phyloP scores from a whole-genome alignment of 768 basidiomycete genomes.

The Suillus subluteus region DNA sequence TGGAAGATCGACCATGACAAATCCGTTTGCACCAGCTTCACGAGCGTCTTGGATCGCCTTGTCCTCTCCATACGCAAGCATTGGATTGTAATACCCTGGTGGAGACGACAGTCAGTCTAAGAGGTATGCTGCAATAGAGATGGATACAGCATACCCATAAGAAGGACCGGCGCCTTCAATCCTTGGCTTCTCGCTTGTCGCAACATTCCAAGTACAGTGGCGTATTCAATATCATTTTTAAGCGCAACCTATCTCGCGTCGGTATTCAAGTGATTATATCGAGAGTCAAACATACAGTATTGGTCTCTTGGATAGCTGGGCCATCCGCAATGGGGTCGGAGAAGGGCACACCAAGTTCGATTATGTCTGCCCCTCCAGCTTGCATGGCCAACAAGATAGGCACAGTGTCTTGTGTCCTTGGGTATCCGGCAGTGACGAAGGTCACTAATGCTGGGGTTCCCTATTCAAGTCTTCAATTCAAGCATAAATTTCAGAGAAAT shows the following conservation, averaged over 20 bases:
- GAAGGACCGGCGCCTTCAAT: conserved; percentile 79
- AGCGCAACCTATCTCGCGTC: conserved; percentile 68
- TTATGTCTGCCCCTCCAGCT: conserved; percentile 87
- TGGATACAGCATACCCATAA: conserved; percentile 73
- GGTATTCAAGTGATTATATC: neutral
- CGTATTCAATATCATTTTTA: conserved; percentile 75
- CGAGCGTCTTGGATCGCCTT: conserved; percentile 88
- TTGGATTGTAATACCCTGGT: conserved; percentile 95
- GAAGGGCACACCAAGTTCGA: conserved; percentile 93
- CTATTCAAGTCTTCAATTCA: conserved; percentile 36
- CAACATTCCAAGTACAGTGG: conserved; percentile 70
- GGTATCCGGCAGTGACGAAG: conserved; percentile 93
- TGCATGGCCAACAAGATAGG: conserved; percentile 88
- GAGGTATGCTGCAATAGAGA: neutral
- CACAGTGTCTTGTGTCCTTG: conserved; percentile 75
- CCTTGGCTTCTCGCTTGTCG: conserved; percentile 79
- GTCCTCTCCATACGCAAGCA: conserved; percentile 95
- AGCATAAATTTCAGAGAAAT: neutral
- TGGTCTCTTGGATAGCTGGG: conserved; percentile 87
- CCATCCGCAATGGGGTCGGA: conserved; percentile 96
- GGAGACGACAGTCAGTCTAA: conserved; percentile 12
- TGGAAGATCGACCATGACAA: conserved; percentile 96
- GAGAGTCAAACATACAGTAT: conserved; percentile 60
- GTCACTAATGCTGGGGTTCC: conserved; percentile 69
- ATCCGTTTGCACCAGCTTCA: conserved; percentile 94